These are phyloP conservation scores for Russula sp. DNA, from an alignment of 768 basidiomycete species.

Conservation along the genomic window DNA sequence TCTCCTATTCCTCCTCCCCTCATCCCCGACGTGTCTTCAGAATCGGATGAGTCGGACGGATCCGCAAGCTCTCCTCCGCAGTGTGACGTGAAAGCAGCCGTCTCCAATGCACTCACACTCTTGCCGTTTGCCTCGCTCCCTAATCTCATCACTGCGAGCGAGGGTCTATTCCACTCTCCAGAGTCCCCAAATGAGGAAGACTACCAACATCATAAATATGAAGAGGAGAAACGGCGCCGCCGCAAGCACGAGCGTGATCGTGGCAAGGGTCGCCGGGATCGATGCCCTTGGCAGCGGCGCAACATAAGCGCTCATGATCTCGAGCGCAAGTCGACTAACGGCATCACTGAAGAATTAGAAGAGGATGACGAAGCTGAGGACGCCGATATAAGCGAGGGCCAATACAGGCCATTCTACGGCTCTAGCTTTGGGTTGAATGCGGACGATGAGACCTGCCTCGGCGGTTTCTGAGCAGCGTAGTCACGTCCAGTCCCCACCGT, in stretches of 20 bases:
- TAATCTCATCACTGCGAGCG: constrained; percentile 4
- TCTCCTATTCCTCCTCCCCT: constrained; percentile 37
- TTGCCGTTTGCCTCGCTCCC: constrained; percentile 18
- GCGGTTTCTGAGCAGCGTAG: constrained; percentile 16
- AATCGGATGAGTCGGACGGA: constrained; percentile 60
- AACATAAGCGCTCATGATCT: constrained; percentile 8
- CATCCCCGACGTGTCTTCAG: constrained; percentile 53
- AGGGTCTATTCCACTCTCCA: constrained; percentile 6
- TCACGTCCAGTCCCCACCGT: neutral
- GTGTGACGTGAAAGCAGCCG: neutral
- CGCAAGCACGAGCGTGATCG: constrained; percentile 17
- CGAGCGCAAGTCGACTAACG: neutral
- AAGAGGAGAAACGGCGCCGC: constrained; percentile 21
- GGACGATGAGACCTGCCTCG: constrained; percentile 21
- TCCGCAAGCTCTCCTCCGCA: constrained; percentile 32
- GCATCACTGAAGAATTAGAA: constrained; percentile 12
- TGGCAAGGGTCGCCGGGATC: constrained; percentile 19
- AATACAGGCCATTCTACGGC: constrained; percentile 17
- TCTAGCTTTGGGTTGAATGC: constrained; percentile 16
- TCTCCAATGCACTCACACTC: constrained; percentile 23
- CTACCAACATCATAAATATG: constrained; percentile 15
- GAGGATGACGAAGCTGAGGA: constrained; percentile 20
- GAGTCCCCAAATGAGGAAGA: constrained; percentile 12
- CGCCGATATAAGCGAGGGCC: constrained; percentile 8
- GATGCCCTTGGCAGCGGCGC: constrained; percentile 5